Percentiles rank a stretch among this genome's conserved stretches.
Evolutionary conservation across 2,329 filamentous ascomycete genomes (phyloP).

Genomic region (Stromatinia cepivora): DNA sequence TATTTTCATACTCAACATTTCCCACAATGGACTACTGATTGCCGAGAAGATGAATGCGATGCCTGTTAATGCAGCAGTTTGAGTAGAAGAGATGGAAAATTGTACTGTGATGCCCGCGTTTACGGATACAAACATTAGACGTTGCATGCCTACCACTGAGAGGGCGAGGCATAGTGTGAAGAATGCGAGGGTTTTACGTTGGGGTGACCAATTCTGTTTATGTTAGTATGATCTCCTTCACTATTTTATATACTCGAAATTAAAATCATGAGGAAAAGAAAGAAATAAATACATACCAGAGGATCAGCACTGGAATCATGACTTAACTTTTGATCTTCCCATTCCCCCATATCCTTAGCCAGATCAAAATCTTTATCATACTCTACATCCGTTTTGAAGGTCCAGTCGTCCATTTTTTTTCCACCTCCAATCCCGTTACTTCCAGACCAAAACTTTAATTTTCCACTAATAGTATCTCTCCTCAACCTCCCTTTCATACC

Average conservation of each 20-base stretch:
- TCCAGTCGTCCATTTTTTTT: slow-evolving; percentile 6
- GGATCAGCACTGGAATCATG: slow-evolving; percentile 2
- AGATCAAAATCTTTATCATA: neutral
- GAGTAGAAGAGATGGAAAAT: slow-evolving; percentile 50
- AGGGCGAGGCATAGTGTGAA: slow-evolving; percentile 49
- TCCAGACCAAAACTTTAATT: slow-evolving; percentile 10
- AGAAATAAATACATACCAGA: slow-evolving; percentile 9
- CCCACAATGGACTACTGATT: slow-evolving; percentile 47
- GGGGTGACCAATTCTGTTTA: slow-evolving; percentile 55
- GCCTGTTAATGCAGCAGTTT: slow-evolving; percentile 52
- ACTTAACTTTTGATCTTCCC: neutral
- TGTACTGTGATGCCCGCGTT: slow-evolving; percentile 47
- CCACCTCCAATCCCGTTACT: neutral
- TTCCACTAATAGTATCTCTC: slow-evolving; percentile 3
- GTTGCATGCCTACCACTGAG: slow-evolving; percentile 52
- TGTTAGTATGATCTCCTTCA: neutral
- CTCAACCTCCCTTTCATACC: neutral
- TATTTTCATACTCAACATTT: slow-evolving; percentile 48
- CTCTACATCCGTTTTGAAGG: neutral
- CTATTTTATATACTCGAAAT: neutral
- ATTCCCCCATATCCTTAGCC: neutral
- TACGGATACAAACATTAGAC: slow-evolving; percentile 54
- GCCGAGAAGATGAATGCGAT: slow-evolving; percentile 54
- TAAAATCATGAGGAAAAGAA: neutral
- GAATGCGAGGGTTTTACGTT: slow-evolving; percentile 55